Evolutionary conservation across 768 basidiomycete species (phyloP).

Genomic region (Porphyrellus cyaneotinctus): DNA sequence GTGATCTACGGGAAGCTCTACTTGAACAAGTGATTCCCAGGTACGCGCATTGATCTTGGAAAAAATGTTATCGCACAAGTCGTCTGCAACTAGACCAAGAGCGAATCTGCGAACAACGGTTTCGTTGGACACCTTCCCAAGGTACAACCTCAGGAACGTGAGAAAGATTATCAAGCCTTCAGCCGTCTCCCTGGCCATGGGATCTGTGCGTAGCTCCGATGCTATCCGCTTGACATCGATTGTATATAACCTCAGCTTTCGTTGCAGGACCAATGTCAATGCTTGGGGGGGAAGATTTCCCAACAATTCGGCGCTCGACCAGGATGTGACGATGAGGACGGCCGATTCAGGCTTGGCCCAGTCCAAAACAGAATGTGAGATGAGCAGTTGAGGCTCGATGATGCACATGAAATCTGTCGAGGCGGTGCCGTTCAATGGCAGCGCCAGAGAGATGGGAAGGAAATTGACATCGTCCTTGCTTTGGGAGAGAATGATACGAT

Average conservation of each 20-base stretch:
- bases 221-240: conserved; percentile 58
- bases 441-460: conserved; percentile 49
- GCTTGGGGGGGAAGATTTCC: conserved; percentile 55
- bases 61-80: conserved; percentile 39
- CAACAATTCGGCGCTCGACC: conserved; percentile 70
- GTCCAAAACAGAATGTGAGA: conserved; percentile 67
- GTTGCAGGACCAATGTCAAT: conserved; percentile 43
- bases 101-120: conserved; percentile 50
- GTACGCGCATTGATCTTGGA: conserved; percentile 53
- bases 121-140: conserved; percentile 60
- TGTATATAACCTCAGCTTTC: conserved; percentile 53
- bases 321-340: conserved; percentile 70
- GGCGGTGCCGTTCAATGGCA: conserved; percentile 55
- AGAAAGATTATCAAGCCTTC: conserved; percentile 65
- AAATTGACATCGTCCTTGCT: conserved; percentile 35
- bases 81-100: conserved; percentile 41
- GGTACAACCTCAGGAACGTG: conserved; percentile 81
- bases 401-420: conserved; percentile 69
- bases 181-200: conserved; percentile 37
- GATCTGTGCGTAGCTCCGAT: conserved; percentile 25
- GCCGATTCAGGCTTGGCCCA: conserved; percentile 63
- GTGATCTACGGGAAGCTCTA: conserved; percentile 38
- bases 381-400: conserved; percentile 72
- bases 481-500: conserved; percentile 63
- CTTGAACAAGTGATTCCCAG: conserved; percentile 64